These are phyloP conservation scores for Dactylellina haptotyla DNA, from an alignment of 2,329 filamentous ascomycete genomes.

Conservation along the genomic window DNA sequence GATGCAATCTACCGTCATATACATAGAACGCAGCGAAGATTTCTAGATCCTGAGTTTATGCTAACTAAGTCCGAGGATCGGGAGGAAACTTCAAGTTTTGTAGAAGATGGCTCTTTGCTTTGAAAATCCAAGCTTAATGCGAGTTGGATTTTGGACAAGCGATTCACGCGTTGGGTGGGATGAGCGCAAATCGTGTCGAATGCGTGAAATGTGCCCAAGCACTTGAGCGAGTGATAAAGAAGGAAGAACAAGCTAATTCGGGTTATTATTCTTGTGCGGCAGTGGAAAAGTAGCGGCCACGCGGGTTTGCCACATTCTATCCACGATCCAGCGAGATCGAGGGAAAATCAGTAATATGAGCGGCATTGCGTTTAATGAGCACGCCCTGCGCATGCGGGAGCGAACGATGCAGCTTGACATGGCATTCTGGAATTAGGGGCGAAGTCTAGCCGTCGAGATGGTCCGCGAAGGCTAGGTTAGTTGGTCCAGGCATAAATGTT, in stretches of 20 bases:
- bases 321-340: not conserved
- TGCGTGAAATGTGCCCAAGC: conserved; percentile 11
- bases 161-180: conserved; percentile 11
- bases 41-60: not conserved
- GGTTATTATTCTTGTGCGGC: not conserved
- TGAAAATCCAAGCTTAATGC: conserved; percentile 10
- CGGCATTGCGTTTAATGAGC: conserved; percentile 39
- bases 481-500: conserved; percentile 14
- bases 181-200: conserved; percentile 28
- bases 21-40: no score
- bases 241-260: not conserved
- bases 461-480: conserved; percentile 17
- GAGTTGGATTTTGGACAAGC: not conserved
- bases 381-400: not conserved
- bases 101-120: no score
- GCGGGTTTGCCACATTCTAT: conserved; percentile 23
- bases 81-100: no score
- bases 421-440: not conserved
- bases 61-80: no score
- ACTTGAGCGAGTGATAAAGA: not conserved
- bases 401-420: not conserved
- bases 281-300: not conserved
- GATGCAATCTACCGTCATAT: no score
- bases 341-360: conserved; percentile 13
- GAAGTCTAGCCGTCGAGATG: conserved; percentile 15